phyloP scores from a whole-genome alignment of 2,329 filamentous ascomycete genomes.

The Bertia moriformis region DNA sequence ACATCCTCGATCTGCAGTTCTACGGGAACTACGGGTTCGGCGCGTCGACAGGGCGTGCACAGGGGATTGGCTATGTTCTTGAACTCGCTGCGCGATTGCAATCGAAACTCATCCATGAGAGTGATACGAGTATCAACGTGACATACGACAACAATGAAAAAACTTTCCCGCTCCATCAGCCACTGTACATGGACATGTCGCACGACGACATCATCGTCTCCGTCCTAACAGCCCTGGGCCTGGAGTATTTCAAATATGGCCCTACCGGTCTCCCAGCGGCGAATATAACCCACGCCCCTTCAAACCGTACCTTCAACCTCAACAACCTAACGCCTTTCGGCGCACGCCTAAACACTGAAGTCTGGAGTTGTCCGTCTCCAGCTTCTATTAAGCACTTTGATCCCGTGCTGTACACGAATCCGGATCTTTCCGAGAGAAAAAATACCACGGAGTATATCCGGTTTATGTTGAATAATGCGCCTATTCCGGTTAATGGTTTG shows the following conservation, averaged over 20 bases:
- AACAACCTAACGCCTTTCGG: conserved; percentile 37
- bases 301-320: conserved; percentile 30
- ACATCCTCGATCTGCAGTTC: conserved; percentile 35
- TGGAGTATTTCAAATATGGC: conserved; percentile 35
- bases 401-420: conserved; percentile 22
- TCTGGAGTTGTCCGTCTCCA: conserved; percentile 29
- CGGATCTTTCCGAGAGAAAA: conserved; percentile 28
- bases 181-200: conserved; percentile 35
- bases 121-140: conserved; percentile 34
- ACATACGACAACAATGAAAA: conserved; percentile 26
- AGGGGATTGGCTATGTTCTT: conserved; percentile 35
- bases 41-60: conserved; percentile 32
- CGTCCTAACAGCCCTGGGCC: conserved; percentile 30
- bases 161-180: conserved; percentile 28
- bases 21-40: conserved; percentile 28
- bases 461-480: conserved; percentile 31
- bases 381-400: conserved; percentile 22
- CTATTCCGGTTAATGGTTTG: conserved; percentile 28
- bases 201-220: conserved; percentile 36
- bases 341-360: conserved; percentile 37
- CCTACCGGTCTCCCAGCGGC: conserved; percentile 16
- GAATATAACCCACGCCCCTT: conserved; percentile 19
- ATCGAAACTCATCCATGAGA: conserved; percentile 27
- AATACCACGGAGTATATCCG: conserved; percentile 29
- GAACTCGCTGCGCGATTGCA: conserved; percentile 32